Evolutionary conservation across 768 basidiomycete species (phyloP).

Genomic region (Lanmaoa pseudosensibilis): DNA sequence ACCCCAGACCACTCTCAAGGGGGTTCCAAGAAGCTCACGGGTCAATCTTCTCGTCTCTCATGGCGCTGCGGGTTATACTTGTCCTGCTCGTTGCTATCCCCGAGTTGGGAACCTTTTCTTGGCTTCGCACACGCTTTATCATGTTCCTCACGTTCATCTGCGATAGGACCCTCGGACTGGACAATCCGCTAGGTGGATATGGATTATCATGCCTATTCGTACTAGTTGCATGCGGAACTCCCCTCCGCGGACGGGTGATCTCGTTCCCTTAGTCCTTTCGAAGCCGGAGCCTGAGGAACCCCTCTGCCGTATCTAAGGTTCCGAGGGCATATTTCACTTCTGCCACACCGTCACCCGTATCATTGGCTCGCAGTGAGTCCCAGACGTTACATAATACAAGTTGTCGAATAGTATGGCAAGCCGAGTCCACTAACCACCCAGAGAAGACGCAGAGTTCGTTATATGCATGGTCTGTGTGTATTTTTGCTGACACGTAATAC

Average conservation of each 20-base stretch:
- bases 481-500: background rate
- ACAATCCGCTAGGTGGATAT: slow-evolving; percentile 8
- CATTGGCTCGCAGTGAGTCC: background rate
- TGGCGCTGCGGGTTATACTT: slow-evolving; percentile 21
- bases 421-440: background rate
- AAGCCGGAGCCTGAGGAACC: slow-evolving; percentile 14
- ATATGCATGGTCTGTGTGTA: background rate
- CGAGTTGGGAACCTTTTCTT: slow-evolving; percentile 15
- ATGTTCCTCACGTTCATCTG: slow-evolving; percentile 23
- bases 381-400: background rate
- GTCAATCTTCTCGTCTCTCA: slow-evolving; percentile 20
- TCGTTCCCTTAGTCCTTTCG: slow-evolving; percentile 14
- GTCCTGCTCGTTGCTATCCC: slow-evolving; percentile 23
- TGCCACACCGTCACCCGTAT: slow-evolving; percentile 10
- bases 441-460: background rate
- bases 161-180: slow-evolving; percentile 12
- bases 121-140: slow-evolving; percentile 18
- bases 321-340: slow-evolving; percentile 1
- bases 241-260: slow-evolving; percentile 29
- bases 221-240: slow-evolving; percentile 9
- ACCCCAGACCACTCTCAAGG: slow-evolving; percentile 10
- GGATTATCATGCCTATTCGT: background rate
- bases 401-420: background rate
- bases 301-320: slow-evolving; percentile 8
- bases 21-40: slow-evolving; percentile 10